Evolutionary conservation across 208 protist species (phyloP).

Genomic region (Leishmania major): DNA sequence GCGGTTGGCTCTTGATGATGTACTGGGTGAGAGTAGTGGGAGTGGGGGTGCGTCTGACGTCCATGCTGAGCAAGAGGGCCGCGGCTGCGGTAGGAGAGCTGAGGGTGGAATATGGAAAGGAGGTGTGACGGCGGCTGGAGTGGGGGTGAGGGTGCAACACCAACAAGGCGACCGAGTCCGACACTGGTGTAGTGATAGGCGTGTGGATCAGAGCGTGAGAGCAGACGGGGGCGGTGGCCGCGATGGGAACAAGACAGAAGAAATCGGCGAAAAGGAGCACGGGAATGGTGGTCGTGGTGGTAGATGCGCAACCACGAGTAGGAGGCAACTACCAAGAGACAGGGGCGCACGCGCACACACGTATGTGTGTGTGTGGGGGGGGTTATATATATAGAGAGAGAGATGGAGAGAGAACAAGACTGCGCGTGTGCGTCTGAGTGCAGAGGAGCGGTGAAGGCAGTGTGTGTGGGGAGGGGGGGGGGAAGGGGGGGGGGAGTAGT

Average conservation of each 20-base stretch:
- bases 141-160: background rate
- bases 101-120: background rate
- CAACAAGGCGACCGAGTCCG: background rate
- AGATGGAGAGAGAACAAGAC: background rate
- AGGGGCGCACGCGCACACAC: background rate
- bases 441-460: background rate
- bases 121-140: background rate
- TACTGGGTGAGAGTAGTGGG: slow-evolving; percentile 85
- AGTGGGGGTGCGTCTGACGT: slow-evolving; percentile 15
- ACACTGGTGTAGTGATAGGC: background rate
- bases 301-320: background rate
- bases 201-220: background rate
- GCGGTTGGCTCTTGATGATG: slow-evolving; percentile 82
- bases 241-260: background rate
- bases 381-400: too few relatives aligned
- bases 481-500: background rate
- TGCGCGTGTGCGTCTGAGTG: background rate
- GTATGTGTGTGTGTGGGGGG: slow-evolving; percentile 7
- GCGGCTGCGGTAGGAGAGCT: background rate
- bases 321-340: background rate
- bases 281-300: background rate
- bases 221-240: background rate
- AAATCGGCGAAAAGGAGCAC: background rate
- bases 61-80: slow-evolving; percentile 16
- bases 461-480: background rate